Conservation (phyloP, 768 basidiomycete species). For the Roridomyces roridus region DNA sequence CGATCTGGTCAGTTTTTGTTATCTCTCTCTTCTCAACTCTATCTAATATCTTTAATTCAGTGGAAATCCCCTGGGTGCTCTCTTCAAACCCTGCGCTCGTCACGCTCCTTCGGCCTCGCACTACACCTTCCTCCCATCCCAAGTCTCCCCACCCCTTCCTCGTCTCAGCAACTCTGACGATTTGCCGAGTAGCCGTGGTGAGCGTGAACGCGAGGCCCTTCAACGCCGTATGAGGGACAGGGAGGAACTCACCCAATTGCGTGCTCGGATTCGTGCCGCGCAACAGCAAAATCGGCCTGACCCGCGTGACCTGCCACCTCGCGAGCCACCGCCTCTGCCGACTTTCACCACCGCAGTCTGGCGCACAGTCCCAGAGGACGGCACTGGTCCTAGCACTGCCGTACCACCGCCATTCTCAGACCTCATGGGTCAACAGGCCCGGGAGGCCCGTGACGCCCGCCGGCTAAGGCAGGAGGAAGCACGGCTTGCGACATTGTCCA, state of each 20-base stretch:
- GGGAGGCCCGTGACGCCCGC: too few relatives aligned
- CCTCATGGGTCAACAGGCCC: too few relatives aligned
- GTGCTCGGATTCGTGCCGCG: constrained; percentile 13
- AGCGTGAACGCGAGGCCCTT: constrained; percentile 13
- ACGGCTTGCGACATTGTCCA: too few relatives aligned
- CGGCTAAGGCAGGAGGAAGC: too few relatives aligned
- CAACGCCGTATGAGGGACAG: constrained; percentile 14
- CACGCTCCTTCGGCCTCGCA: constrained; percentile 11
- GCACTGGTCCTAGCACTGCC: too few relatives aligned
- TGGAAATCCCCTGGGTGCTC: background rate
- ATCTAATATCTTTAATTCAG: background rate
- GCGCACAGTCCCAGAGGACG: too few relatives aligned
- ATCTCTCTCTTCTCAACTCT: background rate
- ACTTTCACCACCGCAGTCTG: too few relatives aligned
- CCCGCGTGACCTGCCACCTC: too few relatives aligned
- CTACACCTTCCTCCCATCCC: constrained; percentile 20
- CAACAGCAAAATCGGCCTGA: background rate
- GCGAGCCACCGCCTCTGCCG: background rate
- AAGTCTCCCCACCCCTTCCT: constrained; percentile 23
- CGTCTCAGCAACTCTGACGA: constrained; percentile 1
- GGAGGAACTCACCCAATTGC: constrained; percentile 13
- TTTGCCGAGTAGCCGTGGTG: background rate
- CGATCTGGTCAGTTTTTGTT: constrained; percentile 16
- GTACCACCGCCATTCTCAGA: too few relatives aligned
- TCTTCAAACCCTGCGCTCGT: constrained; percentile 17